phyloP scores from a whole-genome alignment of 441 rosid genomes.

The Manihot esculenta region DNA sequence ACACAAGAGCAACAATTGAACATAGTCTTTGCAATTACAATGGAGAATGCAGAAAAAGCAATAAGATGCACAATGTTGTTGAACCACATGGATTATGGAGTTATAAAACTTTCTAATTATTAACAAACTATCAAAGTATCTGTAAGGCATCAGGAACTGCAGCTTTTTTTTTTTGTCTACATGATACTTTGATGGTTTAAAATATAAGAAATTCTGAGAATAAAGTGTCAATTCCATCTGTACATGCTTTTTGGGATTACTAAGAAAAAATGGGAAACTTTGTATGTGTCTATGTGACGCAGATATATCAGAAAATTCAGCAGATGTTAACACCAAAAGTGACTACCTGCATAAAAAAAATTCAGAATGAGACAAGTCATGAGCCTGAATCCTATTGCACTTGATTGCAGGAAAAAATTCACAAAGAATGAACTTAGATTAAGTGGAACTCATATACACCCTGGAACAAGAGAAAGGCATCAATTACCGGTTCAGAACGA shows the following conservation, averaged over 20 bases:
- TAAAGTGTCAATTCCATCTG: too few species aligned
- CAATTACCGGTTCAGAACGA: slow-evolving; percentile 86
- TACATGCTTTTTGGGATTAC: too few species aligned
- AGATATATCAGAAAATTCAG: background rate
- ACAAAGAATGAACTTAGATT: slow-evolving; percentile 2
- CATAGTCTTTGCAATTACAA: background rate
- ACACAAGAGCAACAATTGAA: too few species aligned
- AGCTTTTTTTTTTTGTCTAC: too few species aligned
- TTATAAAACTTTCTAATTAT: too few species aligned
- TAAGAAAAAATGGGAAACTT: too few species aligned
- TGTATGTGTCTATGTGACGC: too few species aligned
- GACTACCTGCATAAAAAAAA: background rate
- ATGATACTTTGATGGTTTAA: too few species aligned
- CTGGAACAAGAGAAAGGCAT: slow-evolving; percentile 18
- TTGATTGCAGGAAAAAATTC: background rate
- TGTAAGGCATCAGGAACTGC: background rate
- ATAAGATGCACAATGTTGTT: background rate
- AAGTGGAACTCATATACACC: slow-evolving; percentile 5
- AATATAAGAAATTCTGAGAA: too few species aligned
- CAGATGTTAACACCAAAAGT: background rate
- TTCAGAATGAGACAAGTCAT: background rate
- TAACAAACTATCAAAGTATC: too few species aligned
- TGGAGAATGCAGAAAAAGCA: background rate
- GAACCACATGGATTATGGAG: too few species aligned
- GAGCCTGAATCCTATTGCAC: background rate